A percentile compares a stretch with the other conserved stretches of the same genome.
Evolutionary conservation across 1,284 basidiomycete genomes (phyloP).

Genomic region (Pseudozyma sp.): DNA sequence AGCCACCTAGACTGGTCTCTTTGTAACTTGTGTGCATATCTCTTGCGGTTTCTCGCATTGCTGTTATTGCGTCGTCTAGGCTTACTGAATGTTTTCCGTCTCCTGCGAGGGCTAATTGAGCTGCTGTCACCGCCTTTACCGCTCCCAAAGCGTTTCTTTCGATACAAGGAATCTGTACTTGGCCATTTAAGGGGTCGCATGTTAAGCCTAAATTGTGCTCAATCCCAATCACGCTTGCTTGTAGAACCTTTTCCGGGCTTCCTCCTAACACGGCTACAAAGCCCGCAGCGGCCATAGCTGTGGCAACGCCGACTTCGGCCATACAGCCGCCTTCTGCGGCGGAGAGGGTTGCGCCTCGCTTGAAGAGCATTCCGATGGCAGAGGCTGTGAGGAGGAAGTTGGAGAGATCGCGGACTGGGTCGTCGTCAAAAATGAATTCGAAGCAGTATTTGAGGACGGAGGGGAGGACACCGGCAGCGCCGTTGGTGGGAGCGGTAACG

Average conservation of each 20-base stretch:
- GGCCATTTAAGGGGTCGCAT: conserved; percentile 72
- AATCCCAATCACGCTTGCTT: conserved; percentile 95
- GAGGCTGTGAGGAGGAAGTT: conserved; percentile 85
- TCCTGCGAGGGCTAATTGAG: conserved; percentile 87
- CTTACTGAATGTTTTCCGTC: conserved; percentile 87
- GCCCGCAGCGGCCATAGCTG: conserved; percentile 90
- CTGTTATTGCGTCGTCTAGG: conserved; percentile 94
- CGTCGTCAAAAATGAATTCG: conserved; percentile 80
- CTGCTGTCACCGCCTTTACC: conserved; percentile 74
- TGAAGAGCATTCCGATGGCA: conserved; percentile 96
- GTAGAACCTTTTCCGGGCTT: conserved; percentile 70
- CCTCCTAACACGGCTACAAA: conserved; percentile 81
- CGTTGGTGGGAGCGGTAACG: conserved; percentile 90
- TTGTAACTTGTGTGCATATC: conserved; percentile 72
- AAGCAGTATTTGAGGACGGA: conserved; percentile 84
- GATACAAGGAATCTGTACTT: conserved; percentile 88
- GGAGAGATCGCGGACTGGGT: conserved; percentile 84
- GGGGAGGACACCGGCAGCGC: conserved; percentile 84
- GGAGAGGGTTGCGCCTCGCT: conserved; percentile 93
- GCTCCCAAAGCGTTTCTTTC: conserved; percentile 85
- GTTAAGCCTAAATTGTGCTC: conserved; percentile 69
- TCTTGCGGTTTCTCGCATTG: conserved; percentile 87
- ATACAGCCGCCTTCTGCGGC: conserved; percentile 80
- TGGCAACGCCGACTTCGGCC: conserved; percentile 76
- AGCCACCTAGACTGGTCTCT: conserved; percentile 57